phyloP scores from a whole-genome alignment of 106 monocot species.

The Amphibolis antarctica region DNA sequence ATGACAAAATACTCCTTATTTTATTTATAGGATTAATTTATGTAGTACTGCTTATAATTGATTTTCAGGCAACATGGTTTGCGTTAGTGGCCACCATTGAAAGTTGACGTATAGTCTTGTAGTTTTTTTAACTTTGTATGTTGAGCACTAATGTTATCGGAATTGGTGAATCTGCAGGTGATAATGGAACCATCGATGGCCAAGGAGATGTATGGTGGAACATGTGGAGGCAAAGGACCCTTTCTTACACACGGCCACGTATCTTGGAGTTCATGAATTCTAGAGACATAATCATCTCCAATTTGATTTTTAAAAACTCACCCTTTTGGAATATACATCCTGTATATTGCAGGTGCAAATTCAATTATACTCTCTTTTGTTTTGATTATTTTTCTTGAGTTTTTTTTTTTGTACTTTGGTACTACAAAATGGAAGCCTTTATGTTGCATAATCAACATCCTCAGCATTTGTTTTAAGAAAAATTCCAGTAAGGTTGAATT shows the following conservation, averaged over 20 bases:
- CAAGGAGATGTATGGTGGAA: constrained; percentile 98
- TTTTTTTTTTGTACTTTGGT: neutral
- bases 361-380: neutral
- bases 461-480: neutral
- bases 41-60: too few relatives aligned
- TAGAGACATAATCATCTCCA: constrained; percentile 59
- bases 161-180: constrained; percentile 34
- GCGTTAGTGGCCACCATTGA: too few relatives aligned
- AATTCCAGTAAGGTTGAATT: neutral
- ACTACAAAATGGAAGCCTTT: neutral
- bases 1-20: too few relatives aligned
- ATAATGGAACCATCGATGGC: constrained; percentile 85
- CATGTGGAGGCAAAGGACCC: constrained; percentile 86
- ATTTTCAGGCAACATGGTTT: too few relatives aligned
- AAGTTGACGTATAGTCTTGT: neutral
- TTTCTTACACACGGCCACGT: constrained; percentile 66
- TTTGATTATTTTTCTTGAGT: neutral
- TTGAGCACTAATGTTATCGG: neutral
- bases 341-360: constrained; percentile 75
- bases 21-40: too few relatives aligned
- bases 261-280: constrained; percentile 77
- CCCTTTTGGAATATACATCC: constrained; percentile 99
- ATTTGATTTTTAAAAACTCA: constrained; percentile 61
- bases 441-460: neutral
- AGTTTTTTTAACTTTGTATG: neutral